Evolutionary conservation across 2,329 filamentous ascomycete genomes (phyloP), one percentile per base, ranked within the genome.

Genomic region (Sarocladium strictum): DNA sequence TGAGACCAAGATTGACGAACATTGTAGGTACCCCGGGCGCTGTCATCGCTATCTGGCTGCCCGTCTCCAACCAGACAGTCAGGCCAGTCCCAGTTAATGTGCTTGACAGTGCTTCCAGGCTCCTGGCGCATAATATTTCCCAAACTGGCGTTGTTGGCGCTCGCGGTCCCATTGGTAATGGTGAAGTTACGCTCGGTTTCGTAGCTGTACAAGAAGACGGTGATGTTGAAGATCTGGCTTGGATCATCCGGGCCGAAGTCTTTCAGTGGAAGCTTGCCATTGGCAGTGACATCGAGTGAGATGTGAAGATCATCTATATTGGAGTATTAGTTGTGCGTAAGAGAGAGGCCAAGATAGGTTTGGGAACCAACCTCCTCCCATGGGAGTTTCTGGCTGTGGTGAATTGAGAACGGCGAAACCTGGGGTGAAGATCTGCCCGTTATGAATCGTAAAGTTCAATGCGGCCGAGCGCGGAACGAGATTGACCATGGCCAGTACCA

Each of bases 81-180:
- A 0, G 86, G 86, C 85, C 85, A 89, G 19, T 79, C 72, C 83
- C 86, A 89, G 63, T 85, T 84, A 58, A 89, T 76, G 64, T 89
- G 85, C 65, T 89, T 89, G 41, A 89, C 86, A 0, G 86, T 89
- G 63, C 84, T 86, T 3, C 79, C 79, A 1, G 76, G 68, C 63
- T 89, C 85, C 58, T 85, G 80, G 26, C 69, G 65, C 72, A 89
- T 78, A 54, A 89, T 84, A 51, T 84, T 74, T 1, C 81, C 80
- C 6, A 85, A 67, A 41, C 78, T 84, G 7, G 77, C 78, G 53
- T 77, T 75, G 54, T 74, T 72, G 7, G 67, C 66, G 3, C 74
- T 70, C 4, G 74, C 75, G 2, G 82, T 85, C 52, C 81, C 79
- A 65, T 87, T 87, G 3, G 81, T 80, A 57, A 88, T 78, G 27